Percentiles rank a stretch among this genome's conserved stretches.
Evolutionary conservation across 495 filamentous ascomycete species (phyloP).

Genomic region (Diplogelasinospora grovesii): DNA sequence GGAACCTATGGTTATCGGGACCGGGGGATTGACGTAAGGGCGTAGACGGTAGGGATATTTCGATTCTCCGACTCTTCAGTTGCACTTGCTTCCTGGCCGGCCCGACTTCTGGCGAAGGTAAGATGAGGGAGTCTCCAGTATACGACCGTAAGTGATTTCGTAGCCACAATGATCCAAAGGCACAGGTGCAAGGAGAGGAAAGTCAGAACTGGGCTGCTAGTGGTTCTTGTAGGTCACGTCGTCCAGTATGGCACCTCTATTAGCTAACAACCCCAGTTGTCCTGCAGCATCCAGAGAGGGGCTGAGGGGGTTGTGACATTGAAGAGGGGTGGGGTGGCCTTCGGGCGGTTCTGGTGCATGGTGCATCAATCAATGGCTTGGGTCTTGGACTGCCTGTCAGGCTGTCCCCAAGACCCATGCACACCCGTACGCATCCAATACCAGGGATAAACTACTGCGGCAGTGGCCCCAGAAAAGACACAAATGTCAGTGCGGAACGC

Average conservation of each 20-base stretch:
- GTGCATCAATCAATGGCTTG: not conserved
- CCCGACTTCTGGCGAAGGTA: not conserved
- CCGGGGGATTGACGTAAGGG: not conserved
- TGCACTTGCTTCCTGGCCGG: not conserved
- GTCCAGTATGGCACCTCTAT: slow-evolving; percentile 11
- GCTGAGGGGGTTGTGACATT: slow-evolving; percentile 11
- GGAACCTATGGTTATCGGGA: not conserved
- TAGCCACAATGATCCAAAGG: no score
- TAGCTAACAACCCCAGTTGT: slow-evolving; percentile 16
- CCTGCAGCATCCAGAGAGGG: slow-evolving; percentile 17
- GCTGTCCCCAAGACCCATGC: no score
- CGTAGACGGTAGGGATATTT: not conserved
- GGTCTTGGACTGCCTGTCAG: no score
- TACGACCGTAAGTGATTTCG: no score
- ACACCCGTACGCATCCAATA: no score
- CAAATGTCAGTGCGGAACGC: slow-evolving; percentile 4
- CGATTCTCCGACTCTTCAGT: no score
- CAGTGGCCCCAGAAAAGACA: not conserved
- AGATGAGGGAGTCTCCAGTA: not conserved
- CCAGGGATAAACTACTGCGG: not conserved
- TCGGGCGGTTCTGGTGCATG: not conserved
- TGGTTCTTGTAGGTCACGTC: slow-evolving; percentile 16
- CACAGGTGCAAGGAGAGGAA: not conserved
- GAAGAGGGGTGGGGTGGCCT: slow-evolving; percentile 5
- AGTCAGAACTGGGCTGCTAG: slow-evolving; percentile 4